phyloP scores from a whole-genome alignment of 2,329 filamentous ascomycete species.

The Trichoderma oligosporum region DNA sequence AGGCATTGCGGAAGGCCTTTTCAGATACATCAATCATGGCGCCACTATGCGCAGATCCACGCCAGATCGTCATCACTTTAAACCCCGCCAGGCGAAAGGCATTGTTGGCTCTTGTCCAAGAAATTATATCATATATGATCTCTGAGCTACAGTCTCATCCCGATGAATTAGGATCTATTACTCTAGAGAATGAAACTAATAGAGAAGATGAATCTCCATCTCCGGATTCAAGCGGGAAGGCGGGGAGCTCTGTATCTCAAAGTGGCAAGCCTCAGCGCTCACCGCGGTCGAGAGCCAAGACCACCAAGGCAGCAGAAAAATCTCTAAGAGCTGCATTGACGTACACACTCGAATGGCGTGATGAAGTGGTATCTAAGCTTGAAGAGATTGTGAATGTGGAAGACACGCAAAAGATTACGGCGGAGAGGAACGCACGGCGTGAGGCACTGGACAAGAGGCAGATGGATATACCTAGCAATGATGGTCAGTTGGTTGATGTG shows the following conservation, averaged over 20 bases:
- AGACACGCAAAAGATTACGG: conserved; percentile 46
- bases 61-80: conserved; percentile 53
- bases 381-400: conserved; percentile 60
- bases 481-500: conserved; percentile 41
- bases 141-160: conserved; percentile 44
- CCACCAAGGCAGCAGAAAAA: conserved; percentile 28
- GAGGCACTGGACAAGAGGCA: conserved; percentile 40
- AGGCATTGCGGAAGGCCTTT: background rate
- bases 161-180: conserved; percentile 32
- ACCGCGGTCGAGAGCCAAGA: conserved; percentile 8
- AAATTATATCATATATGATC: conserved; percentile 54
- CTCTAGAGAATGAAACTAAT: conserved; percentile 21
- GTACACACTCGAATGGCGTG: conserved; percentile 75
- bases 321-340: conserved; percentile 55
- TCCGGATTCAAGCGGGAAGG: background rate
- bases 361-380: conserved; percentile 64
- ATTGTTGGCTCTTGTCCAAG: conserved; percentile 47
- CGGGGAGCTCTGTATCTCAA: background rate
- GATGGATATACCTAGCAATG: conserved; percentile 34
- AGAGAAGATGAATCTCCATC: conserved; percentile 1
- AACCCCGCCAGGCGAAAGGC: conserved; percentile 50
- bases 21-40: conserved; percentile 41
- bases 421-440: conserved; percentile 44
- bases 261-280: background rate
- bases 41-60: conserved; percentile 51